Evolutionary conservation across 2,329 filamentous ascomycete species (phyloP).

Genomic region (Hymenoscyphus salicellus): DNA sequence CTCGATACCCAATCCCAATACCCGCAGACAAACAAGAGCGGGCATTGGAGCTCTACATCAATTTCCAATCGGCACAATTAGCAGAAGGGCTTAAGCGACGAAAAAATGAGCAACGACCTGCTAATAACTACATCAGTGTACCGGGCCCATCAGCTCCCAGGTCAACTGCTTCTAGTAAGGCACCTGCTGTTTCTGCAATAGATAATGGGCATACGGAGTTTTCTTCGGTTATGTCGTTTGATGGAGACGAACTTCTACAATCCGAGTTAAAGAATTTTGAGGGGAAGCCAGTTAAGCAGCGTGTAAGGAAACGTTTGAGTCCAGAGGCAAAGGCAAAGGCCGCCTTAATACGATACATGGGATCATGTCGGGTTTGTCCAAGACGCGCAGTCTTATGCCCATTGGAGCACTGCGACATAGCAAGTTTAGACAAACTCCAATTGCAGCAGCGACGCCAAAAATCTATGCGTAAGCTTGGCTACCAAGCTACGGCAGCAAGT

Average conservation of each 20-base stretch:
- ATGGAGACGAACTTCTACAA: not conserved
- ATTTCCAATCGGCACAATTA: constrained; percentile 15
- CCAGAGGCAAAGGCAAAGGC: constrained; percentile 29
- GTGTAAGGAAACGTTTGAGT: constrained; percentile 23
- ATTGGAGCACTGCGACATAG: constrained; percentile 32
- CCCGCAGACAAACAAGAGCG: constrained; percentile 23
- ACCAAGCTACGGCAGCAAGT: not conserved
- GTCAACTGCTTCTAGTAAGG: not conserved
- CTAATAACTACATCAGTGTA: constrained; percentile 17
- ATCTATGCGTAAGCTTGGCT: too few species aligned
- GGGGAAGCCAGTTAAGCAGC: constrained; percentile 26
- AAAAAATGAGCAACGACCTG: constrained; percentile 14
- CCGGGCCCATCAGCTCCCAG: not conserved
- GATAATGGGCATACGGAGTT: too few species aligned
- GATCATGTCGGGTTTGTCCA: constrained; percentile 28
- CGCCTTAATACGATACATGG: constrained; percentile 32
- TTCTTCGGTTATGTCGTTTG: too few species aligned
- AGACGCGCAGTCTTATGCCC: constrained; percentile 28
- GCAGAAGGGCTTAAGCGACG: constrained; percentile 24
- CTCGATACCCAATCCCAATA: constrained; percentile 26
- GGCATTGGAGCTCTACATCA: constrained; percentile 26
- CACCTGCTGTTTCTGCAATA: too few species aligned
- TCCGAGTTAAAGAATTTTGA: constrained; percentile 24
- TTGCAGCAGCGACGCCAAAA: too few species aligned
- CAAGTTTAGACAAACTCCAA: constrained; percentile 23